phyloP scores from a whole-genome alignment of 2,329 filamentous ascomycete species.

The Daldinia sp. region DNA sequence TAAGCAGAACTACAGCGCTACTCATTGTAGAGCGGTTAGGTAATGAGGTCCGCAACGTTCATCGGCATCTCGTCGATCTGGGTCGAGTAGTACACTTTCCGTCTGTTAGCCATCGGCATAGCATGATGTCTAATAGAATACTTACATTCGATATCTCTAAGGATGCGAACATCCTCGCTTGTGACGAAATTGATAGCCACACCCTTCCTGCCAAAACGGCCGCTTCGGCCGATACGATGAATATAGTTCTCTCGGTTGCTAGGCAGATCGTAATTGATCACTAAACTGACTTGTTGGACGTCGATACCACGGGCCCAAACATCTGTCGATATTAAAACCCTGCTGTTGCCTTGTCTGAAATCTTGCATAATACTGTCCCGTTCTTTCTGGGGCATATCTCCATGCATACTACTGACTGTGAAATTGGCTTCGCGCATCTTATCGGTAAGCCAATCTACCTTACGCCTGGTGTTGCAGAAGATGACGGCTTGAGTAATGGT shows the following conservation, averaged over 20 bases:
- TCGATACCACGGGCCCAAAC: slow-evolving; percentile 99
- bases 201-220: slow-evolving; percentile 96
- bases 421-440: slow-evolving; percentile 99
- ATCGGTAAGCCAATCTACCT: slow-evolving; percentile 99
- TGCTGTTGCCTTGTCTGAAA: slow-evolving; percentile 94
- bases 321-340: slow-evolving; percentile 96
- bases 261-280: slow-evolving; percentile 99
- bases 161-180: slow-evolving; percentile 95
- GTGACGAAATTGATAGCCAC: slow-evolving; percentile 99
- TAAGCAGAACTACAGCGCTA: not conserved
- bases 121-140: slow-evolving; percentile 34
- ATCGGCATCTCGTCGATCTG: slow-evolving; percentile 99
- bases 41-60: slow-evolving; percentile 77
- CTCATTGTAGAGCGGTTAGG: slow-evolving; percentile 47
- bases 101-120: slow-evolving; percentile 8
- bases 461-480: slow-evolving; percentile 98
- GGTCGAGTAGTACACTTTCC: slow-evolving; percentile 86
- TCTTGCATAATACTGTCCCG: slow-evolving; percentile 99
- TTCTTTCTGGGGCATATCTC: slow-evolving; percentile 98
- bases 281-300: slow-evolving; percentile 95
- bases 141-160: slow-evolving; percentile 93
- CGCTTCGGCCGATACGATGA: slow-evolving; percentile 94
- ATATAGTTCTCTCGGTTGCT: slow-evolving; percentile 99
- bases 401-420: slow-evolving; percentile 98
- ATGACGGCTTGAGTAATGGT: slow-evolving; percentile 99